phyloP scores from a whole-genome alignment of 148 eudicot genomes.

The Salicornia ramosissima region DNA sequence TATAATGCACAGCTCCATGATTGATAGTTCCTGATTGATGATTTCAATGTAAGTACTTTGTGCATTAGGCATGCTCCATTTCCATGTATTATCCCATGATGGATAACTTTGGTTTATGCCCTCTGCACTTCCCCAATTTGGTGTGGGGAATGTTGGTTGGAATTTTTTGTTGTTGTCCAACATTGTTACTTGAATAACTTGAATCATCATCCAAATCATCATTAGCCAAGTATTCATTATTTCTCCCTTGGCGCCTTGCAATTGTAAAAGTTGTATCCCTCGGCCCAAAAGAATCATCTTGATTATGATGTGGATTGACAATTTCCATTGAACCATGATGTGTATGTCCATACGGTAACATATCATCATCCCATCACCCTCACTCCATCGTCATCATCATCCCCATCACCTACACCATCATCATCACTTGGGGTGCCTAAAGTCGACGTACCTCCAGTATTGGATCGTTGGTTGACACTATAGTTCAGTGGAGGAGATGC shows the following conservation, averaged over 20 bases:
- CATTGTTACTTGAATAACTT: neutral
- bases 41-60: neutral
- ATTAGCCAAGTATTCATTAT: neutral
- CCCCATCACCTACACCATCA: neutral
- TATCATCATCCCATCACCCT: too few relatives aligned
- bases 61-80: neutral
- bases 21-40: too few relatives aligned
- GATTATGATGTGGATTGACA: neutral
- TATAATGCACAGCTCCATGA: too few relatives aligned
- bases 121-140: neutral
- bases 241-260: neutral
- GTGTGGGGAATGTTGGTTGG: neutral
- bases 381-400: neutral
- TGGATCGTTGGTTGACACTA: neutral
- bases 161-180: neutral
- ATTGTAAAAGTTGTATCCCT: neutral
- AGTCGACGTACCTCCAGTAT: neutral
- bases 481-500: neutral
- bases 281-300: neutral
- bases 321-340: neutral
- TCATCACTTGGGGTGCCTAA: neutral
- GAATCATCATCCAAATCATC: neutral
- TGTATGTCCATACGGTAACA: neutral
- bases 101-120: neutral
- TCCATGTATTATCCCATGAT: neutral